Evolutionary conservation across 192 early-diverging fungal genomes (phyloP).

Genomic region (Coemansia javaensis): DNA sequence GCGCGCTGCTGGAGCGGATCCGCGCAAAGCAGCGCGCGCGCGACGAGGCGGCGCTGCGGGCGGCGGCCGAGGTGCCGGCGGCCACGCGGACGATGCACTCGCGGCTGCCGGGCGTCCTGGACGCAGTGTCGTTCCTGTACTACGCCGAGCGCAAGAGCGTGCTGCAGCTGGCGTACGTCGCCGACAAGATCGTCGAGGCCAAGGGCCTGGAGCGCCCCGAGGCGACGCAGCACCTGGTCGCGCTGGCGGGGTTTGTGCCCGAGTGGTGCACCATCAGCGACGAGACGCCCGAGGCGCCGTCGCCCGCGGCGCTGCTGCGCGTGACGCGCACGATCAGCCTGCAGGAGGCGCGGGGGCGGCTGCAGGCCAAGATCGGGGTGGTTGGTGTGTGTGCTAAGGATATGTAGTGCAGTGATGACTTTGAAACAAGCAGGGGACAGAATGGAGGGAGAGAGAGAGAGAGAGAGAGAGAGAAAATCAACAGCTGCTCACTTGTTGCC

Average conservation of each 20-base stretch:
- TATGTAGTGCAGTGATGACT: too few species aligned
- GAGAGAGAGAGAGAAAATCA: not conserved
- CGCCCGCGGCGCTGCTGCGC: slow-evolving; percentile 17
- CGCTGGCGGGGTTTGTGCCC: slow-evolving; percentile 27
- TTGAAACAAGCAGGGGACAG: too few species aligned
- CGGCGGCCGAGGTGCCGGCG: not conserved
- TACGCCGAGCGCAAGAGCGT: slow-evolving; percentile 36
- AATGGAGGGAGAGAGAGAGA: too few species aligned
- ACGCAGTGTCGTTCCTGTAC: slow-evolving; percentile 44
- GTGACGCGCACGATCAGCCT: slow-evolving; percentile 25
- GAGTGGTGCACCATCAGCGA: slow-evolving; percentile 37
- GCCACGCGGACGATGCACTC: slow-evolving; percentile 37
- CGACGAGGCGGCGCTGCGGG: slow-evolving; percentile 5
- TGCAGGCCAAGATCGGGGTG: slow-evolving; percentile 13
- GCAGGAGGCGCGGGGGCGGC: slow-evolving; percentile 24
- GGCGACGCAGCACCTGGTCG: slow-evolving; percentile 11
- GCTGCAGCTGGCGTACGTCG: slow-evolving; percentile 31
- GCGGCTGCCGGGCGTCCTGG: slow-evolving; percentile 36
- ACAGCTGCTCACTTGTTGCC: not conserved
- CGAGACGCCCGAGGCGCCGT: slow-evolving; percentile 2
- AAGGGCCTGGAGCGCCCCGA: slow-evolving; percentile 27
- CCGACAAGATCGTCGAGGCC: slow-evolving; percentile 36
- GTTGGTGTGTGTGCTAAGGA: too few species aligned
- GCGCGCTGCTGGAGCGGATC: slow-evolving; percentile 43
- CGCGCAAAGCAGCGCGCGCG: slow-evolving; percentile 45